Evolutionary conservation across 208 protist genomes (phyloP).

Genomic region (Blastocrithidia nonstop): DNA sequence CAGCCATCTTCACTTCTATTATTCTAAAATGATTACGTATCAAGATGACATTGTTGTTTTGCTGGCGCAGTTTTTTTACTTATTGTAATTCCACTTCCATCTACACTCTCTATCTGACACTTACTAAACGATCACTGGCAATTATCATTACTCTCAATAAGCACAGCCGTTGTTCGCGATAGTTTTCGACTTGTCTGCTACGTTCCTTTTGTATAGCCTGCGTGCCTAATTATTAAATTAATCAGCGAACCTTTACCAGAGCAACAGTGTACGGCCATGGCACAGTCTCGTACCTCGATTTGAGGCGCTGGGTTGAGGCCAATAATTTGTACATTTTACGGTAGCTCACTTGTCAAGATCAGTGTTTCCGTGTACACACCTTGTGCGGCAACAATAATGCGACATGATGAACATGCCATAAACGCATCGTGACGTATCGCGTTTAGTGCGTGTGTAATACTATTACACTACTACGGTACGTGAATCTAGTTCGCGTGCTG

Average conservation of each 20-base stretch:
- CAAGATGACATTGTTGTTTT: too few species aligned
- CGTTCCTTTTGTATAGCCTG: too few species aligned
- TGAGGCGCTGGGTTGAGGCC: constrained; percentile 49
- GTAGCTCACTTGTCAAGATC: constrained; percentile 27
- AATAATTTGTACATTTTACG: constrained; percentile 45
- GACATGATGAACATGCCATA: too few species aligned
- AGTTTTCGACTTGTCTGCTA: too few species aligned
- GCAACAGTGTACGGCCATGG: constrained; percentile 33
- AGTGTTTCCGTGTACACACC: too few species aligned
- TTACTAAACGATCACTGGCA: constrained; percentile 49
- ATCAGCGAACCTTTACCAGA: constrained; percentile 46
- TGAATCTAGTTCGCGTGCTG: too few species aligned
- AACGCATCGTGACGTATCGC: too few species aligned
- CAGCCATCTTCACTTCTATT: not conserved
- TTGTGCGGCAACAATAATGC: too few species aligned
- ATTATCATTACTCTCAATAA: constrained; percentile 48
- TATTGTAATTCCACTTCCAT: constrained; percentile 51
- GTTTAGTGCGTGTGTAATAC: too few species aligned
- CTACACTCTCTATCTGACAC: constrained; percentile 58
- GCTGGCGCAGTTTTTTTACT: constrained; percentile 1
- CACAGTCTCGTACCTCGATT: constrained; percentile 31
- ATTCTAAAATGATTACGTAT: too few species aligned
- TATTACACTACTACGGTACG: too few species aligned
- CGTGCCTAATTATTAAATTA: constrained; percentile 69
- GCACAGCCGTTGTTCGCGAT: constrained; percentile 11